phyloP scores from a whole-genome alignment of 2,329 filamentous ascomycete genomes.

The Aspergillus proliferans region DNA sequence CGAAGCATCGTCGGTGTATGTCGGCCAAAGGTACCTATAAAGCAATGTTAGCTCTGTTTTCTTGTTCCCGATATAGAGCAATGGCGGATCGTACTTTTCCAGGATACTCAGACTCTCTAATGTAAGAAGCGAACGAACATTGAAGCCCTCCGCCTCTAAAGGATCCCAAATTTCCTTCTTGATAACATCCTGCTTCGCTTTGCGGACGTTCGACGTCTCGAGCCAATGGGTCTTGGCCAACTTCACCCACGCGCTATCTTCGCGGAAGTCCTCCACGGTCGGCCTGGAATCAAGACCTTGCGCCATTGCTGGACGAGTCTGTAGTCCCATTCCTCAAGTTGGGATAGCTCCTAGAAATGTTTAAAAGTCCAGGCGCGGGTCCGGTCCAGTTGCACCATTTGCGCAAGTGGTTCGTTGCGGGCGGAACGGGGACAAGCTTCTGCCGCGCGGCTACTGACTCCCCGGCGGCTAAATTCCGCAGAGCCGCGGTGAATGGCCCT shows the following conservation, averaged over 20 bases:
- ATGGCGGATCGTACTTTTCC: slow-evolving; percentile 54
- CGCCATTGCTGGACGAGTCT: slow-evolving; percentile 53
- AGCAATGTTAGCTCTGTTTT: slow-evolving; percentile 16
- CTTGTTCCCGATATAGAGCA: slow-evolving; percentile 1
- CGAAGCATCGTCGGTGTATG: slow-evolving; percentile 78
- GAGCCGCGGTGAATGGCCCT: slow-evolving; percentile 22
- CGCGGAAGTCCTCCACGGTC: slow-evolving; percentile 38
- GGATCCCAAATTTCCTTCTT: slow-evolving; percentile 86
- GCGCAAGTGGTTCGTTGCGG: slow-evolving; percentile 23
- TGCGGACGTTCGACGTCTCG: slow-evolving; percentile 61
- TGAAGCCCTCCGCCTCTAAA: slow-evolving; percentile 74
- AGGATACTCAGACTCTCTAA: slow-evolving; percentile 87
- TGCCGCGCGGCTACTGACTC: slow-evolving; percentile 25
- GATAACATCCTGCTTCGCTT: slow-evolving; percentile 73
- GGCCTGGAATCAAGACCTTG: slow-evolving; percentile 40
- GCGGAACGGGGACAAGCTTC: slow-evolving; percentile 17
- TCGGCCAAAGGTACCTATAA: slow-evolving; percentile 86
- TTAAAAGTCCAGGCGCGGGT: slow-evolving; percentile 48
- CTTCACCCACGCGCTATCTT: slow-evolving; percentile 50
- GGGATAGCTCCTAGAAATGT: slow-evolving; percentile 39
- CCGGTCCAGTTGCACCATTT: slow-evolving; percentile 15
- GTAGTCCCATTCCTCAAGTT: slow-evolving; percentile 32
- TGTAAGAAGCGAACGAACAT: slow-evolving; percentile 67
- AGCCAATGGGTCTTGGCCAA: slow-evolving; percentile 84
- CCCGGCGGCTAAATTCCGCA: slow-evolving; percentile 19